These are phyloP conservation scores for Acidiella bohemica DNA, from an alignment of 495 filamentous ascomycete genomes.

Conservation along the genomic window DNA sequence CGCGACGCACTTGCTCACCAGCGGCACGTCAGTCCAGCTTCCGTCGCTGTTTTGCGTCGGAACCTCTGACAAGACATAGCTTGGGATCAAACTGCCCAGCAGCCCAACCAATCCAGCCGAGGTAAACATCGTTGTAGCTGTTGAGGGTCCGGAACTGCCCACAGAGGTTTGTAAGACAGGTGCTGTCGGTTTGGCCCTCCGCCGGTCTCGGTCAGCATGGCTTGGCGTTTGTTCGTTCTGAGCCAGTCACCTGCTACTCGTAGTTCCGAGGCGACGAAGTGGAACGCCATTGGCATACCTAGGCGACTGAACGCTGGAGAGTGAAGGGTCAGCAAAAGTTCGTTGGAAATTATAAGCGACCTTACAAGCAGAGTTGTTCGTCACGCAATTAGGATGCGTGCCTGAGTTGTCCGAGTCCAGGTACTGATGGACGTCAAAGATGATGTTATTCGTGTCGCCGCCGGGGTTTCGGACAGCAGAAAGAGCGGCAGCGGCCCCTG, in stretches of 20 bases:
- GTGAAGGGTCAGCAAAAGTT: too few species aligned
- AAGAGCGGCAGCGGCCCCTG: conserved; percentile 36
- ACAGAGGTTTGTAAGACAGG: conserved; percentile 32
- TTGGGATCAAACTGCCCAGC: conserved; percentile 38
- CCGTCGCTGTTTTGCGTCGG: conserved; percentile 28
- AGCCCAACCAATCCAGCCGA: conserved; percentile 41
- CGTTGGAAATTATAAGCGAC: too few species aligned
- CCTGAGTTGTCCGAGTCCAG: conserved; percentile 45
- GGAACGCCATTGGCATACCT: too few species aligned
- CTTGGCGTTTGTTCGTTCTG: conserved; percentile 33
- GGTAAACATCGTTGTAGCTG: conserved; percentile 6
- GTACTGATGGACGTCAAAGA: conserved; percentile 44
- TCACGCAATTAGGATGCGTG: conserved; percentile 38
- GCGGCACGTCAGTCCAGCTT: conserved; percentile 29
- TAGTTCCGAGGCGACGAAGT: too few species aligned
- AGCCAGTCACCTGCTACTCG: conserved; percentile 37
- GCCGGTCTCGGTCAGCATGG: conserved; percentile 42
- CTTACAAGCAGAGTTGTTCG: conserved; percentile 35
- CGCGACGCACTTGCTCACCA: conserved; percentile 28
- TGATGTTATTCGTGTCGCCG: conserved; percentile 37
- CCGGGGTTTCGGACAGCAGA: conserved; percentile 40
- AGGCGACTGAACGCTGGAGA: too few species aligned
- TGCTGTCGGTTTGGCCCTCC: conserved; percentile 33
- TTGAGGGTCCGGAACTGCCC: conserved; percentile 36
- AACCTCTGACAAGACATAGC: conserved; percentile 34